Evolutionary conservation across 345 rosid genomes (phyloP), one percentile per base, ranked within the genome.

Genomic region (Theobroma cacao): DNA sequence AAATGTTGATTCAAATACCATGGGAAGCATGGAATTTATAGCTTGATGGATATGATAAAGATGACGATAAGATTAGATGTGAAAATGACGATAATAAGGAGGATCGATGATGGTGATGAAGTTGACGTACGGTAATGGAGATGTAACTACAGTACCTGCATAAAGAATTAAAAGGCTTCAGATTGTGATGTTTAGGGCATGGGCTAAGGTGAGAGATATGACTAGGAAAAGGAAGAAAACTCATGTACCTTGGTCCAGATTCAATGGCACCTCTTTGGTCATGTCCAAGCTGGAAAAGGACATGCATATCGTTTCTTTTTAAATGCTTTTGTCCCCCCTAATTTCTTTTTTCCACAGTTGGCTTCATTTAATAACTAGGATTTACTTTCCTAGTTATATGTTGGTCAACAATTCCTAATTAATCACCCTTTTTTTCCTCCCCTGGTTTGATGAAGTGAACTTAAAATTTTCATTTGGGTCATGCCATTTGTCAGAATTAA

Each of bases 221-320:
- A 75, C 60, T 36, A 74, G 69, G 63, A 60, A n/a, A 50, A 40
- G 14, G 65, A 62, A 68, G 34, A 20, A 73, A 76, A 47, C 47
- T 18, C 41, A 69, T 20, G 41, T 75, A 22, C 18, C 30, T 64
- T 48, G 34, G 90, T 85, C 90, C 17, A 85, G 83, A 83, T 87
- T 85, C 87, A 87, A 78, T 83, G 90, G 80, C 64, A n/a, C 80
- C 34, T 69, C 80, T 67, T 71, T 13, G 34, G n/a, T 79, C 52
- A 60, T 75, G 80, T 84, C 83, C 78, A 77, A 72, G 31, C 22
- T 43, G 48, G 82, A 68, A 38, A 81, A 56, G 3, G 83, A 79
- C 83, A 63, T 43, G 56, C 78, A 75, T 47, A 33, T 41, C 41
- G 1, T 47, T 24, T 38, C 24, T 34, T 56, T 38, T 38, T 52